Base-by-base conservation (phyloP, 345 rosid species). In the Boechera divaricarpa region DNA sequence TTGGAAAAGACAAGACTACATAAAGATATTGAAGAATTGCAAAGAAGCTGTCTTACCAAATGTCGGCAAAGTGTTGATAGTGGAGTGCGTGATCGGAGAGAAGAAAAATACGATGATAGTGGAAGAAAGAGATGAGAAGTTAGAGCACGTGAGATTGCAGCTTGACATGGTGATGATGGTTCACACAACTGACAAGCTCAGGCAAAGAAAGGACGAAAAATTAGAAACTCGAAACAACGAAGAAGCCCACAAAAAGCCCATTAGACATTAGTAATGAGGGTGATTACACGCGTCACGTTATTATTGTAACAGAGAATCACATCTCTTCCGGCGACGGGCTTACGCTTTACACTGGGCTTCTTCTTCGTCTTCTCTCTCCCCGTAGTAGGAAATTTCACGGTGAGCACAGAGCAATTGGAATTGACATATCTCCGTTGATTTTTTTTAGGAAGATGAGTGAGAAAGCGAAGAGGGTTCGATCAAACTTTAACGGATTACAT, bases 81-180 rank as follows among this genome's bases (percentile, higher is more conserved):
- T 82, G 11, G 97, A 88, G 5, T 77, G 72, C 0, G 88, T 88
- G 69, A 67, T 88, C 0, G 84, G 80, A 5, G 86, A 88, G 48
- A 60, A 72, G n/a, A 49, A 68, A 32, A 52, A 61, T 35, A 45
- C 29, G 2, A 62, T 16, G 65, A 26, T 42, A 33, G 49, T 70
- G 70, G 79, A 69, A 9, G 75, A 81, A 11, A 70, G 53, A 39
- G 77, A 71, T 4, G 83, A 85, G 12, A 73, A 81, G 70, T 59
- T 86, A 7, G 85, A 77, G 33, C 78, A 39, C 0, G 87, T 80
- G 38, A 86, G 85, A 77, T 41, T 91, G 76, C 70, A 79, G 83
- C 72, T 89, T 1, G 98, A 88, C 77, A 88, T 93, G 96, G 85
- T 45, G 72, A 87, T 87, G 97, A 87, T 90, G 92, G 86, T 89